Percentiles rank a stretch among this genome's conserved stretches.
phyloP scores from a whole-genome alignment of 768 basidiomycete genomes.

The Artomyces pyxidatus region DNA sequence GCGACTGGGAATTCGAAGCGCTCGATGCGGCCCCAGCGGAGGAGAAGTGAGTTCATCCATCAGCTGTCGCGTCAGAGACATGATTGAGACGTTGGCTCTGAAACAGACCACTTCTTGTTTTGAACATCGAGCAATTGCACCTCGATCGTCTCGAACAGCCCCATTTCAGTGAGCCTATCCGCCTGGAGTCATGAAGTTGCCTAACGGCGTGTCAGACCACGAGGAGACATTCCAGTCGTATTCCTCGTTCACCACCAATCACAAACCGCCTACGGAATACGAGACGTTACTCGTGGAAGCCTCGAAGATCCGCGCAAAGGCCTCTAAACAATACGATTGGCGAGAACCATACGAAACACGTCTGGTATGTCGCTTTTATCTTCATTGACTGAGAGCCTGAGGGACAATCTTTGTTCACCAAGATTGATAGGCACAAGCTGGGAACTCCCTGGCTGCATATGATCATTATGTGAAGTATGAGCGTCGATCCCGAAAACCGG shows the following conservation, averaged over 20 bases:
- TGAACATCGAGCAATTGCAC: conserved; percentile 47
- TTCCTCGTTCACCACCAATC: conserved; percentile 80
- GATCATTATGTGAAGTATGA: conserved; percentile 58
- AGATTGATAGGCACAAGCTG: conserved; percentile 13
- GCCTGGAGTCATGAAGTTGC: not conserved
- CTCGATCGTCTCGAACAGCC: conserved; percentile 67
- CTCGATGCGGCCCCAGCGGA: conserved; percentile 39
- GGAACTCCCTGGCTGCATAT: conserved; percentile 48
- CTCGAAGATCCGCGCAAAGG: conserved; percentile 58
- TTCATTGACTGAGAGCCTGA: not conserved
- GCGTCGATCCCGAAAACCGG: conserved; percentile 49
- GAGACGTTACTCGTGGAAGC: conserved; percentile 69
- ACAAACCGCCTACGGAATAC: conserved; percentile 69
- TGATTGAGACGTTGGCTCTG: not conserved
- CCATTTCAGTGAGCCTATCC: conserved; percentile 51
- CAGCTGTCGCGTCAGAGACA: no score
- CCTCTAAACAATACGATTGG: conserved; percentile 51
- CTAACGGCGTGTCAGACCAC: conserved; percentile 39
- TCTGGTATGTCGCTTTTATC: conserved; percentile 36
- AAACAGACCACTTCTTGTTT: conserved; percentile 35
- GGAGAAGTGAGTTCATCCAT: conserved; percentile 35
- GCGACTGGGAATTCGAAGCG: conserved; percentile 67
- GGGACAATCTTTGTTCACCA: conserved; percentile 22
- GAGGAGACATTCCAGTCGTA: conserved; percentile 81
- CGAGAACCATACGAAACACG: conserved; percentile 55